Evolutionary conservation across 169 alveolate genomes (phyloP).

Genomic region (Plasmodium falciparum): DNA sequence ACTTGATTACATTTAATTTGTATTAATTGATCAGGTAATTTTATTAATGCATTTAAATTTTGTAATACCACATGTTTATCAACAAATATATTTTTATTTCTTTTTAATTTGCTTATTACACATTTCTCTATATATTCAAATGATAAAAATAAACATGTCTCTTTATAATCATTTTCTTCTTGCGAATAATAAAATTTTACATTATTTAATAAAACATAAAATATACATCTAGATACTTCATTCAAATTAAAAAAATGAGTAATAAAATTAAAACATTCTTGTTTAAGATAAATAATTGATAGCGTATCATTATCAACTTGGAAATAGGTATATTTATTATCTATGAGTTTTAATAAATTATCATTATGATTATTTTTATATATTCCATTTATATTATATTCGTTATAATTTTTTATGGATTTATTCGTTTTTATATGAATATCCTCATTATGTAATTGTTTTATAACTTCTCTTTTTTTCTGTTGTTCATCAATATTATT

Average conservation of each 20-base stretch:
- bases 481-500: too few relatives aligned
- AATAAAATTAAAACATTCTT: constrained; percentile 60
- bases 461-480: too few relatives aligned
- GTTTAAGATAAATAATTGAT: constrained; percentile 25
- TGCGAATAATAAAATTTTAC: constrained; percentile 26
- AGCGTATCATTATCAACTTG: constrained; percentile 49
- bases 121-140: constrained; percentile 60
- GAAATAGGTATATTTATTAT: constrained; percentile 56
- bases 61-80: constrained; percentile 63
- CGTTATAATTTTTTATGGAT: too few relatives aligned
- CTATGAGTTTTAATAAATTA: constrained; percentile 29
- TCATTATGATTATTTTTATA: not conserved
- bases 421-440: too few relatives aligned
- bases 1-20: constrained; percentile 27
- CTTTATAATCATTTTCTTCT: constrained; percentile 28
- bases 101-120: constrained; percentile 49
- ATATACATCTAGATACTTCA: constrained; percentile 30
- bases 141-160: constrained; percentile 8
- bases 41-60: constrained; percentile 55
- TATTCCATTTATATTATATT: not conserved
- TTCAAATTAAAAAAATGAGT: constrained; percentile 29
- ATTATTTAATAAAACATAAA: constrained; percentile 39
- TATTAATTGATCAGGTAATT: constrained; percentile 63
- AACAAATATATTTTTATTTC: constrained; percentile 29
- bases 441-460: too few relatives aligned